A percentile compares a stretch with the other conserved stretches of the same genome.
phyloP scores from a whole-genome alignment of 2,329 filamentous ascomycete species.

The Epichloe hybrida region DNA sequence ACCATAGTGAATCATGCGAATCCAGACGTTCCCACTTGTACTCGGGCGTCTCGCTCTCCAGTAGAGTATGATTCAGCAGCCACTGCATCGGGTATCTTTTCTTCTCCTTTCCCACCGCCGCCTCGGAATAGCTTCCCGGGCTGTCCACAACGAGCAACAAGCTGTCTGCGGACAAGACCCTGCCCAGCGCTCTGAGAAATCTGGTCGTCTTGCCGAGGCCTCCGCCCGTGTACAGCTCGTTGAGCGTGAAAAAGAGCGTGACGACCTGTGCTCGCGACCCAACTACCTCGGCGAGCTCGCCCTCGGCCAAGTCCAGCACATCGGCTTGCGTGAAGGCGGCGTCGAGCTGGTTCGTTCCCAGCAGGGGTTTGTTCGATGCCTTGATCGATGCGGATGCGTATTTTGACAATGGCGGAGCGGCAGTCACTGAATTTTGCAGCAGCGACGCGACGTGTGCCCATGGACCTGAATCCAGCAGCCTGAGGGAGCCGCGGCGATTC shows the following conservation, averaged over 20 bases:
- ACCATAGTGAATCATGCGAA: slow-evolving; percentile 72
- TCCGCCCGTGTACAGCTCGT: slow-evolving; percentile 78
- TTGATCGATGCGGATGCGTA: slow-evolving; percentile 36
- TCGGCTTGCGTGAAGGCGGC: slow-evolving; percentile 34
- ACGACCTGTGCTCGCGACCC: slow-evolving; percentile 39
- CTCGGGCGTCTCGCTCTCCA: slow-evolving; percentile 27
- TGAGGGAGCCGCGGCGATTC: slow-evolving; percentile 27
- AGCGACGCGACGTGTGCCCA: slow-evolving; percentile 53
- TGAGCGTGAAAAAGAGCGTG: slow-evolving; percentile 86
- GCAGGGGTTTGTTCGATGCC: slow-evolving; percentile 30
- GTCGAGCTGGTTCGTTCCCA: slow-evolving; percentile 24
- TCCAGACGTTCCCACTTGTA: slow-evolving; percentile 60
- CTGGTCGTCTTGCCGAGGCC: slow-evolving; percentile 59
- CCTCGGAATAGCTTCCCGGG: slow-evolving; percentile 82
- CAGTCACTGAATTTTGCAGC: slow-evolving; percentile 43
- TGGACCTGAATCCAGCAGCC: slow-evolving; percentile 68
- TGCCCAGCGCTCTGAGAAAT: slow-evolving; percentile 59
- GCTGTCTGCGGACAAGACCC: slow-evolving; percentile 41
- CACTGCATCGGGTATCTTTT: slow-evolving; percentile 86
- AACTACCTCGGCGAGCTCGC: slow-evolving; percentile 20
- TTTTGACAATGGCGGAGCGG: slow-evolving; percentile 33
- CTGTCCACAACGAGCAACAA: slow-evolving; percentile 81
- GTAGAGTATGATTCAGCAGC: slow-evolving; percentile 71
- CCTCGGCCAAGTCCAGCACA: slow-evolving; percentile 28
- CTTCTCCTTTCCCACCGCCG: slow-evolving; percentile 49